phyloP scores from a whole-genome alignment of 306 rosid genomes.

The Prunus fruticosa region DNA sequence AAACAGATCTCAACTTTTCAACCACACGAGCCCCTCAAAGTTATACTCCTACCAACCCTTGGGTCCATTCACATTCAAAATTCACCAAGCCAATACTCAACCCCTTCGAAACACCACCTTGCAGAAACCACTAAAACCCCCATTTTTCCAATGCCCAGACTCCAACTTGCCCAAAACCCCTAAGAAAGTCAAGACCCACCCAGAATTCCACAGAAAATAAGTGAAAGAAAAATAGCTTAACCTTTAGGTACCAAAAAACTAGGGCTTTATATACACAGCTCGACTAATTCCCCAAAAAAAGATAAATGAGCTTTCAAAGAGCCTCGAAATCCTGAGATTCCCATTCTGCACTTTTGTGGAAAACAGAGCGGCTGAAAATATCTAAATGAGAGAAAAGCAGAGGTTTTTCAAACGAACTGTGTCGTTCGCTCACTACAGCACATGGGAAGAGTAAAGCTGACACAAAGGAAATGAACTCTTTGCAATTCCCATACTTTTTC shows the following conservation, averaged over 20 bases:
- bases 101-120: conserved; percentile 28
- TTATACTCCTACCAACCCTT: conserved; percentile 16
- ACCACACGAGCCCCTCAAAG: conserved; percentile 24
- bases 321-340: conserved; percentile 52
- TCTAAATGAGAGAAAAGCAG: not conserved
- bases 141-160: conserved; percentile 27
- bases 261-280: conserved; percentile 38
- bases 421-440: conserved; percentile 29
- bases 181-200: conserved; percentile 27
- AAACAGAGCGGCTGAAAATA: conserved; percentile 29
- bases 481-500: conserved; percentile 23
- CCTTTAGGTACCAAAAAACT: conserved; percentile 35
- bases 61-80: conserved; percentile 18
- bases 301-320: conserved; percentile 37
- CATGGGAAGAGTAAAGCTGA: conserved; percentile 43
- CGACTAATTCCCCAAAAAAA: conserved; percentile 1
- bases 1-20: conserved; percentile 53
- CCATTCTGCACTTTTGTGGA: conserved; percentile 41
- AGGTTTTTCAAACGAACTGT: conserved; percentile 25
- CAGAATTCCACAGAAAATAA: conserved; percentile 11
- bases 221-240: conserved; percentile 32
- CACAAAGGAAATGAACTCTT: conserved; percentile 28
- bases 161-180: conserved; percentile 21
- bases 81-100: conserved; percentile 5
- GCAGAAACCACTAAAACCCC: conserved; percentile 31